phyloP scores from a whole-genome alignment of 1,139 yeast species.

The Debaryomycetaceae sp. region DNA sequence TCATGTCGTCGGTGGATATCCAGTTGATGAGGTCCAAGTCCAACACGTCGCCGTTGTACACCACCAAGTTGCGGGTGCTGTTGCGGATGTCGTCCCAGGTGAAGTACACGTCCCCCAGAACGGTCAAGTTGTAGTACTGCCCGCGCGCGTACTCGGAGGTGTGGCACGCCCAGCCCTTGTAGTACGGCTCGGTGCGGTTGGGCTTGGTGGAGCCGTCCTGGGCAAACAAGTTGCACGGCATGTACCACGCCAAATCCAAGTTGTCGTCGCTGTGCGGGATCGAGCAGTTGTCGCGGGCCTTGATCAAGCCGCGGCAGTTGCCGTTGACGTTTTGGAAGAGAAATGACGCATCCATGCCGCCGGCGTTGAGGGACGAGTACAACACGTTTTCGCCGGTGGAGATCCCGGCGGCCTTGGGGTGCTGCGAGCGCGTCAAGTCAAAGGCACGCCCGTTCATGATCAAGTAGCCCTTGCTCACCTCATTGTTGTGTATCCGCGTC shows the following conservation, averaged over 20 bases:
- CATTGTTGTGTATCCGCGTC: conserved; percentile 53
- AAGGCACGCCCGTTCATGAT: conserved; percentile 81
- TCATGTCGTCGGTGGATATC: conserved; percentile 64
- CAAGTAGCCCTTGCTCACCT: conserved; percentile 56
- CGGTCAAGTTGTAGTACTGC: conserved; percentile 57
- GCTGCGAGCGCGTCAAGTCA: conserved; percentile 64
- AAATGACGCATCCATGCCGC: conserved; percentile 85
- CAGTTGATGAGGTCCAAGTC: conserved; percentile 75
- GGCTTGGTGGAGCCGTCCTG: conserved; percentile 70
- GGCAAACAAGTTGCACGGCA: conserved; percentile 76
- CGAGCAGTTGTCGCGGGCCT: conserved; percentile 63
- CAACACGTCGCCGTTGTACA: conserved; percentile 81
- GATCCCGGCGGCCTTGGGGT: conserved; percentile 80
- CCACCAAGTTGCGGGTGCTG: conserved; percentile 72
- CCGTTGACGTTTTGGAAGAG: conserved; percentile 95
- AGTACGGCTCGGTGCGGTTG: conserved; percentile 57
- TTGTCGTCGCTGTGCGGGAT: conserved; percentile 63
- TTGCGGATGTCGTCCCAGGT: conserved; percentile 85
- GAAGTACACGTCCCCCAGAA: conserved; percentile 74
- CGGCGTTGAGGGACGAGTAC: conserved; percentile 83
- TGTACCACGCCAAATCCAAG: conserved; percentile 81
- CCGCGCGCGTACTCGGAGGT: conserved; percentile 66
- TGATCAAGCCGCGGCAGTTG: conserved; percentile 76
- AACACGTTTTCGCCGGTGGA: conserved; percentile 62
- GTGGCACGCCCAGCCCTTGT: conserved; percentile 90